Base-by-base conservation (phyloP, 352 stramenopile species). In the Phytophthora uliginosa region DNA sequence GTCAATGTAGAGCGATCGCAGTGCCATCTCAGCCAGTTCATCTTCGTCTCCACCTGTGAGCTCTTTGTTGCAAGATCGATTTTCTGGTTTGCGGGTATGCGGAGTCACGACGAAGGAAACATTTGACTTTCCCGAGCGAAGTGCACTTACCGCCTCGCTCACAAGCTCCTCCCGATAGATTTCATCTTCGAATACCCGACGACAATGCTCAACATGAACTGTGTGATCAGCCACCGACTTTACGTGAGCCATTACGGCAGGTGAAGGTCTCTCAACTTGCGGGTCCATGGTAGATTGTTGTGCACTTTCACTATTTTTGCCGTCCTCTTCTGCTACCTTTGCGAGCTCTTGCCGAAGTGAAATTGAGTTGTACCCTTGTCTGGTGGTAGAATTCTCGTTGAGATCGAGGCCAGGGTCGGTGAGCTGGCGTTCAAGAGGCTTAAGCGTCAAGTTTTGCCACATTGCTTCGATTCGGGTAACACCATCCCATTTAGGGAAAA, bases 131-230 rank as follows among this genome's bases (percentile, higher is more conserved):
- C 50, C 63, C 15, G 34, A 81, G 7, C 15, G 77, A 62, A 72
- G 66, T 10, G 48, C 57, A 34, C 60, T 69, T 4, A 65, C 31
- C 4, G 74, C 81, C 12, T 89, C 69, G 0, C 17, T 72, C 3
- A 89, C 82, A 26, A 90, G 60, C 24, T 60, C 34, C 5, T 89
- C 83, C 7, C 82, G 79, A 33, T 77, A 89, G 0, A 54, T 12
- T 51, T 92, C 85, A 51, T 91, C 85, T 45, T 79, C 77, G 22
- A 92, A 89, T 15, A 92, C 69, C 7, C 74, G 74, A 20, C 67
- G 75, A 40, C 74, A 83, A 65, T 81, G 62, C 15, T 61, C 57
- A 18, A 92, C 66, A 0, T 63, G 69, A 24, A 92, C 77, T n/a
- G 64, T 62, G 55, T 82, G 72, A 8, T 15, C n/a, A 54, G 13